Evolutionary conservation across 2,329 filamentous ascomycete genomes (phyloP).

Genomic region (Alternaria sp.): DNA sequence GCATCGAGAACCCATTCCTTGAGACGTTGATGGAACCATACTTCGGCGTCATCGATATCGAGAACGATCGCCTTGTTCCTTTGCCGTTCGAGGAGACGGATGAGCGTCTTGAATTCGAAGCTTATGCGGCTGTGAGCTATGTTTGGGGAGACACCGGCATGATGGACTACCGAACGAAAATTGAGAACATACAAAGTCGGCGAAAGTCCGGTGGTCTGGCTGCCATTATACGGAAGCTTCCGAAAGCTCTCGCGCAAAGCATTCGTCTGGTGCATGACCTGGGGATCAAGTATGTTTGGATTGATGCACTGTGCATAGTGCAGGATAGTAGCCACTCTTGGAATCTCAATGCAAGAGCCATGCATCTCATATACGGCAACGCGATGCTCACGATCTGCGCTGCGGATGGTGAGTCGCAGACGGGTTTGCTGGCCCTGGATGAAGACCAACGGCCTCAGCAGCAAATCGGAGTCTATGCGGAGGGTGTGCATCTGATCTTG

Average conservation of each 20-base stretch:
- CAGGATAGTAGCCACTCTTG: neutral
- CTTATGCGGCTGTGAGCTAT: neutral
- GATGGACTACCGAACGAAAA: neutral
- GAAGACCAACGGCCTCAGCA: neutral
- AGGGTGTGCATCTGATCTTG: fast-evolving
- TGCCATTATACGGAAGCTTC: fast-evolving
- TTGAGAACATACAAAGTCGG: neutral
- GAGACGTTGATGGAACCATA: neutral
- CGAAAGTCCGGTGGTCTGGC: neutral
- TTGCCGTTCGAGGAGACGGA: neutral
- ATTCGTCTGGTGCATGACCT: neutral
- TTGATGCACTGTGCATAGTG: neutral
- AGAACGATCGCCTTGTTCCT: neutral
- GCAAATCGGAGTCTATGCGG: neutral
- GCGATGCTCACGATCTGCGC: neutral
- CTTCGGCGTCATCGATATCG: neutral
- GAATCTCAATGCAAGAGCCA: neutral
- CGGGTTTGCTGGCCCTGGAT: neutral
- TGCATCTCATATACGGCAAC: neutral
- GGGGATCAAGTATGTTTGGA: neutral
- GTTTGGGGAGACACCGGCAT: neutral
- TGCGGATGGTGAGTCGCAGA: neutral
- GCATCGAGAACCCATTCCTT: neutral
- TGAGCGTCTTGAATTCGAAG: too few relatives aligned
- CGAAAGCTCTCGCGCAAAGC: neutral